Conservation (phyloP, 176 grass and related monocot species). For the Coix lacrymajobi region DNA sequence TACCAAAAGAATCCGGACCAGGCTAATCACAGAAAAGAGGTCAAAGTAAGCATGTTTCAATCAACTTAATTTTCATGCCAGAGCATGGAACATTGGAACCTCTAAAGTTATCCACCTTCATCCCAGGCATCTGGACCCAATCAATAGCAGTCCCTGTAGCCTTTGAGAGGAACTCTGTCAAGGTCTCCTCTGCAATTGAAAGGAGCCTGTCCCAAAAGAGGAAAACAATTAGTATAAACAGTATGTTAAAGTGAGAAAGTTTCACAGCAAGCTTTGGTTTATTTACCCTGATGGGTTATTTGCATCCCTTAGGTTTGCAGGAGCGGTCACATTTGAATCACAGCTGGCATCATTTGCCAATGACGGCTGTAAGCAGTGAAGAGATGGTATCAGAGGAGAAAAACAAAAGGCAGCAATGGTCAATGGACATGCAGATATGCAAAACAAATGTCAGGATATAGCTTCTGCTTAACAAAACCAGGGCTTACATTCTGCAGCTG, state of each 20-base stretch:
- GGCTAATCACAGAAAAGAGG: conserved; percentile 48
- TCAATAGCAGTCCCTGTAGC: conserved; percentile 99
- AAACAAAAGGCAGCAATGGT: background rate
- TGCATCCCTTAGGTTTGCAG: conserved; percentile 76
- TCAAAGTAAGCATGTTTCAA: background rate
- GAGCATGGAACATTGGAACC: background rate
- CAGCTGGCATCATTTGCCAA: conserved; percentile 78
- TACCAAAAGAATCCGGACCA: conserved; percentile 99
- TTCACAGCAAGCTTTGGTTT: background rate
- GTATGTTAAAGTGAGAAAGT: background rate
- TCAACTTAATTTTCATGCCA: background rate
- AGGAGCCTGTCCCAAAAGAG: conserved; percentile 51
- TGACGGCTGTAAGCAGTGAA: conserved; percentile 41
- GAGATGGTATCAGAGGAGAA: background rate
- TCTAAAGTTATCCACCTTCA: conserved; percentile 66
- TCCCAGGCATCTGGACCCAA: conserved; percentile 99
- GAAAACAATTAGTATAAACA: background rate
- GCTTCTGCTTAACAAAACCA: background rate
- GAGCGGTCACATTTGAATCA: conserved; percentile 80
- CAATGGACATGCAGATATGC: background rate
- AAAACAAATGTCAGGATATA: background rate
- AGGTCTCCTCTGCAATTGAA: conserved; percentile 87
- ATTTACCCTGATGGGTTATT: conserved; percentile 94
- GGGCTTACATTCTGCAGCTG: conserved; percentile 81
- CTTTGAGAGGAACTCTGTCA: conserved; percentile 99